Evolutionary conservation across 148 eudicot genomes (phyloP).

Genomic region (Polygonum maritimum): DNA sequence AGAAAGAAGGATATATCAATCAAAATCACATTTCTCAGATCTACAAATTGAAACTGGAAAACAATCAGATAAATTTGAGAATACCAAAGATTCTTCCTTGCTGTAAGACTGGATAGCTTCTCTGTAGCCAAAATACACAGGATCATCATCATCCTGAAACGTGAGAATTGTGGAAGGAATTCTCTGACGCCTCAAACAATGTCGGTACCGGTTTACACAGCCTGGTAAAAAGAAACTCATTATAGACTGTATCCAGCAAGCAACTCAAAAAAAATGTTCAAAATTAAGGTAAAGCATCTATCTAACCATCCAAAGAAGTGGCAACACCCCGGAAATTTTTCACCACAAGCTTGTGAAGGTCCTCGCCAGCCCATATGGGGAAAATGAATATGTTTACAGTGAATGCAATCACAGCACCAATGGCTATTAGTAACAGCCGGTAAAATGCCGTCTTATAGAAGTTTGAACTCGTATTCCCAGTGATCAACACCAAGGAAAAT

Average conservation of each 20-base stretch:
- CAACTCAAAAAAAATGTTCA: not conserved
- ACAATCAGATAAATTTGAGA: not conserved
- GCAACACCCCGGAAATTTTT: slow-evolving; percentile 47
- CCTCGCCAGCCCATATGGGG: slow-evolving; percentile 64
- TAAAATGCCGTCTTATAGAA: slow-evolving; percentile 25
- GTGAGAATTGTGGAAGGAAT: slow-evolving; percentile 49
- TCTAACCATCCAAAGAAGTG: slow-evolving; percentile 46
- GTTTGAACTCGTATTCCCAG: slow-evolving; percentile 28
- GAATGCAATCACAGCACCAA: slow-evolving; percentile 33
- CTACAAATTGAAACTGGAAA: not conserved
- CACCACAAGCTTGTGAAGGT: slow-evolving; percentile 48
- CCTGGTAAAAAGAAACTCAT: slow-evolving; percentile 21
- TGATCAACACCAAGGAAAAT: slow-evolving; percentile 36
- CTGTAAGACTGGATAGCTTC: slow-evolving; percentile 39
- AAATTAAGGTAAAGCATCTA: not conserved
- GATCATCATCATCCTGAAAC: slow-evolving; percentile 48
- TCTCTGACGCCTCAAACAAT: slow-evolving; percentile 31
- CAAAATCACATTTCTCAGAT: not conserved
- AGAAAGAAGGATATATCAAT: not conserved
- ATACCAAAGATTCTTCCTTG: slow-evolving; percentile 48
- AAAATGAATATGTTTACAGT: slow-evolving; percentile 34
- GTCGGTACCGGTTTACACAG: slow-evolving; percentile 41
- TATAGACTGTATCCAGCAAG: not conserved
- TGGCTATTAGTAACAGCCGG: slow-evolving; percentile 35
- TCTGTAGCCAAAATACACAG: slow-evolving; percentile 40